A percentile compares a stretch with the other conserved stretches of the same genome.
These are phyloP conservation scores for Trichoderma breve DNA, from an alignment of 2,329 filamentous ascomycete genomes.

Conservation along the genomic window DNA sequence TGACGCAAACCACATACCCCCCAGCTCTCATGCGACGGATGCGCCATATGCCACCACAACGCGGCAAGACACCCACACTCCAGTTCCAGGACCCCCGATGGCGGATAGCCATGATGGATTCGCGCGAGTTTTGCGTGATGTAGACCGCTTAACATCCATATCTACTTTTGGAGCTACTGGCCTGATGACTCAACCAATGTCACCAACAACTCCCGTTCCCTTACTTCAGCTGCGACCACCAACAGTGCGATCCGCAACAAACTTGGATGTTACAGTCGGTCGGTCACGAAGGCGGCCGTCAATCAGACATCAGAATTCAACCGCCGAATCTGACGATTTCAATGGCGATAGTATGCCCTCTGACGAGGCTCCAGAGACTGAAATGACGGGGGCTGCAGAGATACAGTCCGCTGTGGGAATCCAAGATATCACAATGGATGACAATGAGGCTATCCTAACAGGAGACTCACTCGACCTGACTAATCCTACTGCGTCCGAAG, in stretches of 20 bases:
- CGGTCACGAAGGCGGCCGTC: slow-evolving; percentile 71
- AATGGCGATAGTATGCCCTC: slow-evolving; percentile 79
- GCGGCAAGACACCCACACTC: slow-evolving; percentile 55
- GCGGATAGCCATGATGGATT: slow-evolving; percentile 72
- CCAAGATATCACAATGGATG: slow-evolving; percentile 76
- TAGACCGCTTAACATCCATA: slow-evolving; percentile 82
- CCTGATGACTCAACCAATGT: slow-evolving; percentile 84
- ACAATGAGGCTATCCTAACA: slow-evolving; percentile 75
- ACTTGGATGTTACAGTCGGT: slow-evolving; percentile 47
- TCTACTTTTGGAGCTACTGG: slow-evolving; percentile 65
- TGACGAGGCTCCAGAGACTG: slow-evolving; percentile 73
- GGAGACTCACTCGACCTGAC: slow-evolving; percentile 71
- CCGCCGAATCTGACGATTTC: slow-evolving; percentile 83
- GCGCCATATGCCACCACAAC: slow-evolving; percentile 49
- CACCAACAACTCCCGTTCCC: slow-evolving; percentile 79
- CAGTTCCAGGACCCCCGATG: slow-evolving; percentile 63
- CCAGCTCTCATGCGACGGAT: slow-evolving; percentile 52
- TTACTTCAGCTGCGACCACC: slow-evolving; percentile 59
- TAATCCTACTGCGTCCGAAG: slow-evolving; percentile 76
- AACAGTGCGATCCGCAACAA: slow-evolving; percentile 52
- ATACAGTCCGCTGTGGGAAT: slow-evolving; percentile 82
- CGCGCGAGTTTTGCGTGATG: slow-evolving; percentile 76
- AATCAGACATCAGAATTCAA: slow-evolving; percentile 86
- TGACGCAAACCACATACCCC: slow-evolving; percentile 45
- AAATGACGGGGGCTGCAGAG: slow-evolving; percentile 76